These are phyloP conservation scores for Colletotrichum lindemuthianum DNA, from an alignment of 2,329 filamentous ascomycete species.

Conservation along the genomic window DNA sequence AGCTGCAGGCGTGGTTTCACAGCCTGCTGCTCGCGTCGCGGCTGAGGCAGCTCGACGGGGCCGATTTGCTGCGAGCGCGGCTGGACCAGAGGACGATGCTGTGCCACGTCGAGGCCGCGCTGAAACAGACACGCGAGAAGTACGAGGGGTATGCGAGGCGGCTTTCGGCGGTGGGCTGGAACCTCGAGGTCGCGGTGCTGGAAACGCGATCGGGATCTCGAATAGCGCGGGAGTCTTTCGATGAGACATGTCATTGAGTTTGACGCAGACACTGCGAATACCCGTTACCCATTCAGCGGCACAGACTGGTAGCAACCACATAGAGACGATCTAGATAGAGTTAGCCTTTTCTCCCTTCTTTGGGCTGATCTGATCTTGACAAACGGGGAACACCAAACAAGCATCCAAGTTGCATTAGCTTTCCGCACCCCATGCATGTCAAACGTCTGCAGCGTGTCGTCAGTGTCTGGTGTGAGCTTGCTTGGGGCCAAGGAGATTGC, in stretches of 20 bases:
- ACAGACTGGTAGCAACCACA: no score
- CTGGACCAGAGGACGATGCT: conserved; percentile 20
- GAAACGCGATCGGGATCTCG: conserved; percentile 31
- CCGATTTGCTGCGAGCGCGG: not conserved
- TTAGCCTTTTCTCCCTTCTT: no score
- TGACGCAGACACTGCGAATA: not conserved
- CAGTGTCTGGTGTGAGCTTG: conserved; percentile 2
- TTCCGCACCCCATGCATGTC: not conserved
- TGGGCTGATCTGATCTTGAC: no score
- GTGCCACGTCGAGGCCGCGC: conserved; percentile 3
- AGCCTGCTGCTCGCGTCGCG: conserved; percentile 3
- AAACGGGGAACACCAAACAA: no score
- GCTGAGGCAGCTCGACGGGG: not conserved
- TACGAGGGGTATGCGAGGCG: conserved; percentile 16
- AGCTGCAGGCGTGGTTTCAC: conserved; percentile 34
- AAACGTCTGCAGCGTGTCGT: conserved; percentile 7
- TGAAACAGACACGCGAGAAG: conserved; percentile 9
- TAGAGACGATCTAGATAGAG: no score
- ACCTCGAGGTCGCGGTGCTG: conserved; percentile 22
- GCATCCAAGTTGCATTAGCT: no score
- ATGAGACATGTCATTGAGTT: conserved; percentile 10
- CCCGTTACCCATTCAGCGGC: no score
- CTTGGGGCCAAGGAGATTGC: not conserved
- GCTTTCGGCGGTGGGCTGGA: conserved; percentile 22
- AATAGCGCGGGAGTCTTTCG: conserved; percentile 16